Conservation (phyloP, 495 filamentous ascomycete species). For the Aspergillus sparsus region DNA sequence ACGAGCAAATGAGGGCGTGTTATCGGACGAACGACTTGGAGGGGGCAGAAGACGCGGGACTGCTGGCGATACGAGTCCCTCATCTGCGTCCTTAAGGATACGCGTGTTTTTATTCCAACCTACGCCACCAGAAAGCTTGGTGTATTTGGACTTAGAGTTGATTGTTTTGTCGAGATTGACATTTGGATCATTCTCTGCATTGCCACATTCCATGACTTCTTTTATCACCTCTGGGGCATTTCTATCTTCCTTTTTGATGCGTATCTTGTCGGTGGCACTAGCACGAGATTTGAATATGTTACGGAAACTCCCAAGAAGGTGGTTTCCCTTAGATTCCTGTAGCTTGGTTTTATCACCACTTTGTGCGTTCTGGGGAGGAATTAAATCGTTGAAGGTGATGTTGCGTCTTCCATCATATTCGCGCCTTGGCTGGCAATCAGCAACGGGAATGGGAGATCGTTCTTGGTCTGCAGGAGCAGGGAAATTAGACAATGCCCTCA, state of each 20-base stretch:
- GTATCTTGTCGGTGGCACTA: conserved; percentile 16
- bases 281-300: conserved; percentile 26
- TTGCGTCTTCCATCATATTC: conserved; percentile 4
- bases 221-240: neutral
- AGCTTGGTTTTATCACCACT: neutral
- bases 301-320: conserved; percentile 23
- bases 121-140: conserved; percentile 15
- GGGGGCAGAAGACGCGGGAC: conserved; percentile 16
- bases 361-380: neutral
- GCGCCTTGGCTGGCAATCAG: neutral
- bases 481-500: conserved; percentile 15
- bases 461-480: neutral
- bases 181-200: neutral
- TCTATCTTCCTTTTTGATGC: conserved; percentile 9
- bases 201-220: conserved; percentile 6
- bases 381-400: conserved; percentile 16
- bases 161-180: conserved; percentile 5
- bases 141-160: conserved; percentile 15
- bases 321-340: conserved; percentile 16
- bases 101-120: conserved; percentile 15
- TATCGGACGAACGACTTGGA: neutral
- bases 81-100: conserved; percentile 13
- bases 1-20: conserved; percentile 22
- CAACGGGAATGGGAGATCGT: neutral
- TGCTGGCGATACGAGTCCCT: conserved; percentile 1